Percentiles rank a stretch among this genome's conserved stretches.
Evolutionary conservation across 2,329 filamentous ascomycete genomes (phyloP).

Genomic region (Ophiostoma triangulosporum): DNA sequence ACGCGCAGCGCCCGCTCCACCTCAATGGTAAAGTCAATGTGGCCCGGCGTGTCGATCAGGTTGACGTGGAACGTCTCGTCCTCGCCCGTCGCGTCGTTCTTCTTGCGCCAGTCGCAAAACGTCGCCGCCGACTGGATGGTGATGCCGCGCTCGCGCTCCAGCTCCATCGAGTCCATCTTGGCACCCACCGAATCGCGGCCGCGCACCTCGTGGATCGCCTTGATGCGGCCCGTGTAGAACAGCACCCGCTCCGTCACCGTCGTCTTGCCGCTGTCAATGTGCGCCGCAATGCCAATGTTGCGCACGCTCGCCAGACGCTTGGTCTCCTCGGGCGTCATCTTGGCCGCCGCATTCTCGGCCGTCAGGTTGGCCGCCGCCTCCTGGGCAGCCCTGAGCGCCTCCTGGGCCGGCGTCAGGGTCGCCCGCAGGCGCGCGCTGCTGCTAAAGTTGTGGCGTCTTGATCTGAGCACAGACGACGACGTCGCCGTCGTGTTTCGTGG

Average conservation of each 20-base stretch:
- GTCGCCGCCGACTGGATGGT: slow-evolving; percentile 98
- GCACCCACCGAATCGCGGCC: slow-evolving; percentile 90
- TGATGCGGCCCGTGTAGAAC: slow-evolving; percentile 95
- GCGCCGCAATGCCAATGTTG: slow-evolving; percentile 98
- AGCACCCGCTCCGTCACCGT: slow-evolving; percentile 92
- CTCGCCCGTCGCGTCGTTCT: slow-evolving; percentile 50
- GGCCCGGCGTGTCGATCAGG: slow-evolving; percentile 93
- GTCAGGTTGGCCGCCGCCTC: slow-evolving; percentile 37
- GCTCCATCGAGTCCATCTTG: slow-evolving; percentile 99
- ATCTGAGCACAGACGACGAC: background rate
- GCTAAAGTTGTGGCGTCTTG: slow-evolving; percentile 23
- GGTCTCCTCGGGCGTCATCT: slow-evolving; percentile 68
- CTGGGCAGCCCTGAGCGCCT: slow-evolving; percentile 39
- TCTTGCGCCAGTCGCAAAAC: slow-evolving; percentile 93
- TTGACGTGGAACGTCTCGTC: slow-evolving; percentile 95
- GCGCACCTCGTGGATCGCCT: slow-evolving; percentile 91
- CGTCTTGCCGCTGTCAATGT: slow-evolving; percentile 98
- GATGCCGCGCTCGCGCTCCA: slow-evolving; percentile 96
- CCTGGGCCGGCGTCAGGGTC: slow-evolving; percentile 23
- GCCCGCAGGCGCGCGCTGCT: slow-evolving; percentile 22
- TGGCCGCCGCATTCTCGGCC: slow-evolving; percentile 54
- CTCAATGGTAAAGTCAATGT: slow-evolving; percentile 99
- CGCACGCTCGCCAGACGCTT: slow-evolving; percentile 67
- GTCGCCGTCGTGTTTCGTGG: background rate
- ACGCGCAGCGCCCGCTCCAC: slow-evolving; percentile 92